These are phyloP conservation scores for Vitis rupestris DNA, from an alignment of 164 flowering plant species.

Conservation along the genomic window DNA sequence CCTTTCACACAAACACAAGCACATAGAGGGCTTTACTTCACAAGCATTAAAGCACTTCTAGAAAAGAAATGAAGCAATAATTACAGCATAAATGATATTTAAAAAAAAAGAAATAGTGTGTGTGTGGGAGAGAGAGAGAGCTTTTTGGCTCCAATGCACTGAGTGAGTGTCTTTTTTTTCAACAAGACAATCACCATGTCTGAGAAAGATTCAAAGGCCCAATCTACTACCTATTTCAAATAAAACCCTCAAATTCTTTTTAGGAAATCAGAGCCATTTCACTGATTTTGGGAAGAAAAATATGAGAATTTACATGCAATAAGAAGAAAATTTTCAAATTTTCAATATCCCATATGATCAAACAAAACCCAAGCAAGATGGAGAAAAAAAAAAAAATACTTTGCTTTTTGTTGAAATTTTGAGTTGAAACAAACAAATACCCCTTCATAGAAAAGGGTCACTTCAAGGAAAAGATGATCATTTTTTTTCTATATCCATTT, in stretches of 20 bases:
- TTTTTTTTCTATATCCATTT: slow-evolving; percentile 16
- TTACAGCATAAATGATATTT: slow-evolving; percentile 14
- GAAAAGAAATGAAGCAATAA: slow-evolving; percentile 26
- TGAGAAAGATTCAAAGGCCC: slow-evolving; percentile 32
- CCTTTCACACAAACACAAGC: not conserved
- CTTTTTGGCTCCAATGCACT: slow-evolving; percentile 19
- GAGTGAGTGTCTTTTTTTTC: slow-evolving; percentile 30
- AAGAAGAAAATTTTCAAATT: not conserved
- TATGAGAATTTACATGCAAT: not conserved
- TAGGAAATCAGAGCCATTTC: slow-evolving; percentile 3
- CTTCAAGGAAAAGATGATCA: slow-evolving; percentile 9
- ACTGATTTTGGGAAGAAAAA: not conserved
- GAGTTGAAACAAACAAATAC: not conserved
- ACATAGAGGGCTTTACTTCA: not conserved
- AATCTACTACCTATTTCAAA: slow-evolving; percentile 17
- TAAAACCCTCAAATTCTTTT: not conserved
- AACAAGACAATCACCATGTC: slow-evolving; percentile 47
- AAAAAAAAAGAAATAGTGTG: not conserved
- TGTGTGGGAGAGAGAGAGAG: not conserved
- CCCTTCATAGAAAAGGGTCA: slow-evolving; percentile 18
- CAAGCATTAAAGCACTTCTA: slow-evolving; percentile 13
- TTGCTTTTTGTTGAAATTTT: no score
- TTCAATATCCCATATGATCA: no score
- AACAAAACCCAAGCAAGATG: no score
- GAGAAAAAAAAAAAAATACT: not conserved